Percentiles rank a stretch among this genome's conserved stretches.
Evolutionary conservation across 352 stramenopile species (phyloP).

Genomic region (Phytophthora hybrid): DNA sequence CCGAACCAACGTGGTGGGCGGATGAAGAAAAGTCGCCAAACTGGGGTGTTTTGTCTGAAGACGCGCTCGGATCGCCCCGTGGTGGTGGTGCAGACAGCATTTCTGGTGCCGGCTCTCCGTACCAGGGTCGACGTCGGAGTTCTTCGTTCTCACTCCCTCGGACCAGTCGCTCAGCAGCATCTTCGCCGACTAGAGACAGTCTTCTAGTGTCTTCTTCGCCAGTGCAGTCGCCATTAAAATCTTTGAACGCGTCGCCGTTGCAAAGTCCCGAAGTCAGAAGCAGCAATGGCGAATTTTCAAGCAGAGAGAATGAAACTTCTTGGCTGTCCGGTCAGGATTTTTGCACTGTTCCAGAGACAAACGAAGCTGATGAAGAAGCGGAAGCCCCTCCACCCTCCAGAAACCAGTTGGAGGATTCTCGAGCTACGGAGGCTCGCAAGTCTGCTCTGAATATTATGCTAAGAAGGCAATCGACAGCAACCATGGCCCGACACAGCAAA

Average conservation of each 20-base stretch:
- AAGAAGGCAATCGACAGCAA: constrained; percentile 24
- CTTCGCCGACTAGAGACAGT: constrained; percentile 20
- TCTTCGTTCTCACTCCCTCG: constrained; percentile 15
- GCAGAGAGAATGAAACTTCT: background rate
- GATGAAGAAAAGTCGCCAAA: constrained; percentile 6
- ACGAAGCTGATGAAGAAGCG: constrained; percentile 9
- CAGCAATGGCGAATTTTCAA: constrained; percentile 1
- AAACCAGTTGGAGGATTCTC: constrained; percentile 29
- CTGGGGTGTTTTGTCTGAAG: background rate
- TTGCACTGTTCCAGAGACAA: constrained; percentile 9
- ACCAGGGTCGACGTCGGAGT: background rate
- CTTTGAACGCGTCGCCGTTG: background rate
- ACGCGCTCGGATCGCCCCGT: background rate
- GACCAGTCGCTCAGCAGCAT: background rate
- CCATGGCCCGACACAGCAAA: constrained; percentile 43
- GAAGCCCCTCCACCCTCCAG: background rate
- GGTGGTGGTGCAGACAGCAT: background rate
- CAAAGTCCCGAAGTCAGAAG: background rate
- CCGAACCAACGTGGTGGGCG: constrained; percentile 28
- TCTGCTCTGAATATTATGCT: constrained; percentile 60
- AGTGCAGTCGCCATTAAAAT: constrained; percentile 12
- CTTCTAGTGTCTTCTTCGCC: constrained; percentile 22
- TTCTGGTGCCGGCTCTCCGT: background rate
- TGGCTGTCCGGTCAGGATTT: background rate
- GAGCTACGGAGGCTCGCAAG: constrained; percentile 42